Conservation (phyloP, 1,284 basidiomycete genomes). For the Marasmius oreades region DNA sequence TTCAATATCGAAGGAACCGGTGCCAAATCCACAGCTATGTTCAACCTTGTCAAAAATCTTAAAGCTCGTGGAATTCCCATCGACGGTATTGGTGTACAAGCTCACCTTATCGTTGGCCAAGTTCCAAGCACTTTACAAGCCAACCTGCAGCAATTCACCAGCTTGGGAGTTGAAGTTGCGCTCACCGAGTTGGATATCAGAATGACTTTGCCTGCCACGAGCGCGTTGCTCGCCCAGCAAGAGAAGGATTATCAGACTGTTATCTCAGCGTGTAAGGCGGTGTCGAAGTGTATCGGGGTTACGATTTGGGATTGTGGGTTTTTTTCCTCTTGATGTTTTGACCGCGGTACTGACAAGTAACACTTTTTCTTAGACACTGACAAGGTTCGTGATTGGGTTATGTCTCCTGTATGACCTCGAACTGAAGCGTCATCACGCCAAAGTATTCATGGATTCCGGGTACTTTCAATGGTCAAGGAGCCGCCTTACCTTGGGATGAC, state of each 20-base stretch:
- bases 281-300: slow-evolving; percentile 46
- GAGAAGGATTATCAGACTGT: slow-evolving; percentile 52
- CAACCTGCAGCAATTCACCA: slow-evolving; percentile 44
- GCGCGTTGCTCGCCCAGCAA: slow-evolving; percentile 46
- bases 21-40: slow-evolving; percentile 49
- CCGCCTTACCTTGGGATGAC: slow-evolving; percentile 45
- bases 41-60: slow-evolving; percentile 46
- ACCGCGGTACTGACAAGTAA: neutral
- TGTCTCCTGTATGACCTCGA: neutral
- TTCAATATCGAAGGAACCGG: slow-evolving; percentile 52
- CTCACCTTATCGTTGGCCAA: slow-evolving; percentile 48
- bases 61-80: slow-evolving; percentile 45
- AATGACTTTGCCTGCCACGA: slow-evolving; percentile 50
- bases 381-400: slow-evolving; percentile 8
- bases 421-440: neutral
- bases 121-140: slow-evolving; percentile 42
- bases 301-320: slow-evolving; percentile 46
- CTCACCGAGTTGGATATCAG: slow-evolving; percentile 60
- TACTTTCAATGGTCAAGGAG: slow-evolving; percentile 46
- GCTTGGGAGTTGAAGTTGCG: slow-evolving; percentile 54
- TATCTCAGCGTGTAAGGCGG: slow-evolving; percentile 48
- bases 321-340: neutral
- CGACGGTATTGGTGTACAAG: slow-evolving; percentile 55
- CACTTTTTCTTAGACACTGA: slow-evolving; percentile 10
- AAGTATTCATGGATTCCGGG: slow-evolving; percentile 51